A percentile compares a stretch with the other conserved stretches of the same genome.
phyloP scores from a whole-genome alignment of 768 basidiomycete genomes.

The Boletus reticuloceps region DNA sequence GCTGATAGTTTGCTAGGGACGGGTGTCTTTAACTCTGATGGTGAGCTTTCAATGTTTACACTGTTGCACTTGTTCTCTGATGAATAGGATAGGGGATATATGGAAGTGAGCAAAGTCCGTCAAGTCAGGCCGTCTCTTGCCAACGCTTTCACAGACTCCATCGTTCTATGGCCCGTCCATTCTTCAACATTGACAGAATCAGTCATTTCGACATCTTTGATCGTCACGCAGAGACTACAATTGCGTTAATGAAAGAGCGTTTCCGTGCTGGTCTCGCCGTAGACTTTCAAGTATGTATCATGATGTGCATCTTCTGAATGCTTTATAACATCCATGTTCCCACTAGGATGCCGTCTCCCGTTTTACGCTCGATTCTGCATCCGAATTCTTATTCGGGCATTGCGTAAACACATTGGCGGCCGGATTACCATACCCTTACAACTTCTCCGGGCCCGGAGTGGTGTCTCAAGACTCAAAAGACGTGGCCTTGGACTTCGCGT shows the following conservation, averaged over 20 bases:
- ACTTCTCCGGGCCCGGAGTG: slow-evolving; percentile 9
- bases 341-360: slow-evolving; percentile 42
- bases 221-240: slow-evolving; percentile 47
- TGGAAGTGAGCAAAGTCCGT: slow-evolving; percentile 53
- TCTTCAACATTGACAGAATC: slow-evolving; percentile 62
- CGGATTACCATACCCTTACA: slow-evolving; percentile 38
- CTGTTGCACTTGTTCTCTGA: background rate
- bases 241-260: slow-evolving; percentile 43
- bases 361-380: slow-evolving; percentile 52
- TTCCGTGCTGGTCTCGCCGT: slow-evolving; percentile 47
- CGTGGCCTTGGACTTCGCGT: slow-evolving; percentile 26
- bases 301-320: background rate
- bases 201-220: slow-evolving; percentile 64
- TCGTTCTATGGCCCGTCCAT: slow-evolving; percentile 65
- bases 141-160: slow-evolving; percentile 46
- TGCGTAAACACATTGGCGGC: slow-evolving; percentile 39
- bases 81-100: slow-evolving; percentile 46
- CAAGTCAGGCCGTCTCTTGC: background rate
- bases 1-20: slow-evolving; percentile 41
- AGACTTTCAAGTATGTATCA: slow-evolving; percentile 52
- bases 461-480: slow-evolving; percentile 7
- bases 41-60: slow-evolving; percentile 19
- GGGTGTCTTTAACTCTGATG: slow-evolving; percentile 58
- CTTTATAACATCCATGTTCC: background rate
- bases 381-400: slow-evolving; percentile 50